These are phyloP conservation scores for Amanita phalloides DNA, from an alignment of 768 basidiomycete species.

Conservation along the genomic window DNA sequence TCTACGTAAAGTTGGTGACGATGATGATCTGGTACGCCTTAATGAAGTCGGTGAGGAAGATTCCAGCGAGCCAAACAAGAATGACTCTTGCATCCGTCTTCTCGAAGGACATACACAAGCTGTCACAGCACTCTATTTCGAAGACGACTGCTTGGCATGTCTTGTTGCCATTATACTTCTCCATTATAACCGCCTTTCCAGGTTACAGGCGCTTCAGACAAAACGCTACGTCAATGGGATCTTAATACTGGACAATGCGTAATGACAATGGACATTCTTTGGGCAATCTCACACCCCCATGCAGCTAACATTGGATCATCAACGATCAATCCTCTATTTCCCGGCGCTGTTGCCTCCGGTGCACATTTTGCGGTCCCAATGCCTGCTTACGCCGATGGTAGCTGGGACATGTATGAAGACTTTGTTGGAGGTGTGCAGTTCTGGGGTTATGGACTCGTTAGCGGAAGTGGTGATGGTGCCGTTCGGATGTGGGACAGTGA, in stretches of 20 bases:
- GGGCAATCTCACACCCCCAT: constrained; percentile 93
- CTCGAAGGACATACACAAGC: constrained; percentile 90
- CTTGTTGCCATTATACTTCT: background rate
- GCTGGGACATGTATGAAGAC: constrained; percentile 92
- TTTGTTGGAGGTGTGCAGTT: constrained; percentile 97
- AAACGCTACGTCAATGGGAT: constrained; percentile 98
- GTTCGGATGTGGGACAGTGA: constrained; percentile 99
- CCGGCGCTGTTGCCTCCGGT: constrained; percentile 41
- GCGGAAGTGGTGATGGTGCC: constrained; percentile 93
- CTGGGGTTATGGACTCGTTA: constrained; percentile 97
- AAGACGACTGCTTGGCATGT: constrained; percentile 84
- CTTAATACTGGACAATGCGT: constrained; percentile 95
- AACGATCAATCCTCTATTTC: constrained; percentile 34
- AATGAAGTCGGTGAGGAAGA: constrained; percentile 46
- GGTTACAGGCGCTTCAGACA: constrained; percentile 98
- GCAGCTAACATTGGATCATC: constrained; percentile 27
- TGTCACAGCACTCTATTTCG: constrained; percentile 91
- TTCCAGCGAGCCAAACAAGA: constrained; percentile 24
- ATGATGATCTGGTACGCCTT: constrained; percentile 46
- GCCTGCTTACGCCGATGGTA: constrained; percentile 82
- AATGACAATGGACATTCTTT: constrained; percentile 98
- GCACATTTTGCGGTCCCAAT: constrained; percentile 74
- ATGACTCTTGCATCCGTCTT: constrained; percentile 57
- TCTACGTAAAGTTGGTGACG: constrained; percentile 70
- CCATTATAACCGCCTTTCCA: constrained; percentile 20